Base-by-base conservation (phyloP, 1,284 basidiomycete genomes). In the Macrocystidia cucumis region DNA sequence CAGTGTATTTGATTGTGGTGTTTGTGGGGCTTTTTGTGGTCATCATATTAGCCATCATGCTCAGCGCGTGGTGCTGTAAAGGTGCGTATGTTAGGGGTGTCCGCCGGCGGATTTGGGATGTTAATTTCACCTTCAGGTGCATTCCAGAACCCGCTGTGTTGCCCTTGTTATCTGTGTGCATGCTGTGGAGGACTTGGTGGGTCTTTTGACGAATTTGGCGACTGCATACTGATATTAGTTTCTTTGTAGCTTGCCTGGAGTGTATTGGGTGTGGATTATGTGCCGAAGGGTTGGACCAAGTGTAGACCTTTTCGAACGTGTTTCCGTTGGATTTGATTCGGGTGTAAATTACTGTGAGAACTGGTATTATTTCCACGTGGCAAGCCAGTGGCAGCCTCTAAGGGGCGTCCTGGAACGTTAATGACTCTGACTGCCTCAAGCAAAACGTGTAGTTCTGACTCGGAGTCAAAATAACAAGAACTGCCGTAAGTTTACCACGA, bases 131-230 rank as follows among this genome's bases (percentile, higher is more conserved):
- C 28, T 35, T 36, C 34, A 72, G 72, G 69, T n/a, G 49, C 66
- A 0, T 77, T 78, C 44, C 45, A 71, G 40, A 78, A 78, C 37
- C 74, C 74, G 1, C 54, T 69, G 0, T 78, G 75, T 44, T 78
- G 73, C 44, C 75, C 75, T 1, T 78, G 75, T 45, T 78, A 78
- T 49, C 59, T 76, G 4, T 78, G 76, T 41, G 75, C 75, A 2
- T 78, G 74, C 52, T 78, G 75, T 39, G 75, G 75, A 39, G 75
- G 76, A 25, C 60, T 78, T 13, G 71, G 75, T 76, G 45, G 44
- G 69, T 59, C n/a, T 12, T n/a, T 18, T 19, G 8, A 8, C 26
- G 13, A 27, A 3, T 9, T 32, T 17, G 13, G n/a, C 24, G 7
- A 33, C 13, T 17, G 11, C 26, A 23, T 14, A 33, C 16, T 18